These are phyloP conservation scores for Leptomonas seymouri DNA, from an alignment of 208 protist genomes.

Conservation along the genomic window DNA sequence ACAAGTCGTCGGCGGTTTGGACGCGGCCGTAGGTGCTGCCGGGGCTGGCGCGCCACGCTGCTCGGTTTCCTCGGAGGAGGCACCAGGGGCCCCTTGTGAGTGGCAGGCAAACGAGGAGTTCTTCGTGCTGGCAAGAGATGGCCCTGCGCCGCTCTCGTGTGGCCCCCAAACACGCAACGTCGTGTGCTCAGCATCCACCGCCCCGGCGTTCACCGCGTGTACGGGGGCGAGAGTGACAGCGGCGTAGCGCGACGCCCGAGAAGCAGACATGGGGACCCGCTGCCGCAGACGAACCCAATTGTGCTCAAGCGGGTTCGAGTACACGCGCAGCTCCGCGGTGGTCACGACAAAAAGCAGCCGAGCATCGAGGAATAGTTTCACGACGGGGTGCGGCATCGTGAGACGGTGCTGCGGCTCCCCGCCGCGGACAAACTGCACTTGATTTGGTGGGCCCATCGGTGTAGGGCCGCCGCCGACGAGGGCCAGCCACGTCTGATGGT, in stretches of 20 bases:
- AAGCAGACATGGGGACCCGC: slow-evolving; percentile 2
- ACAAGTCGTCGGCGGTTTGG: neutral
- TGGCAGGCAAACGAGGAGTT: neutral
- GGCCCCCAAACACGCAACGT: neutral
- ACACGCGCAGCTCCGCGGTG: slow-evolving; percentile 37
- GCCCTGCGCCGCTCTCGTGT: too few relatives aligned
- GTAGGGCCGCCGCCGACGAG: slow-evolving; percentile 64
- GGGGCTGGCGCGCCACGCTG: neutral
- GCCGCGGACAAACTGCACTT: slow-evolving; percentile 27
- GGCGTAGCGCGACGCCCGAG: slow-evolving; percentile 14
- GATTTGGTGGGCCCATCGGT: slow-evolving; percentile 43
- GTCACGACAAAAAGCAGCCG: slow-evolving; percentile 46
- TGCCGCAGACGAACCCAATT: slow-evolving; percentile 31
- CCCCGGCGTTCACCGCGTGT: neutral
- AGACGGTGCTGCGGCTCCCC: slow-evolving; percentile 19
- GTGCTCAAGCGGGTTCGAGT: slow-evolving; percentile 44
- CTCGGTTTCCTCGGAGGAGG: neutral
- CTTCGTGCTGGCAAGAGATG: too few relatives aligned
- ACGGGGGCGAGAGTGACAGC: neutral
- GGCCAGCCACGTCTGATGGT: slow-evolving; percentile 59
- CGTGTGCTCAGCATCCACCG: neutral
- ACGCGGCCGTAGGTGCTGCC: neutral
- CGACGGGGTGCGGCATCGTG: slow-evolving; percentile 24
- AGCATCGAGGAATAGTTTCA: slow-evolving; percentile 35
- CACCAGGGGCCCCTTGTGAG: neutral